Base-by-base conservation (phyloP, 2,329 filamentous ascomycete genomes). In the Thielaviopsis ethacetica region DNA sequence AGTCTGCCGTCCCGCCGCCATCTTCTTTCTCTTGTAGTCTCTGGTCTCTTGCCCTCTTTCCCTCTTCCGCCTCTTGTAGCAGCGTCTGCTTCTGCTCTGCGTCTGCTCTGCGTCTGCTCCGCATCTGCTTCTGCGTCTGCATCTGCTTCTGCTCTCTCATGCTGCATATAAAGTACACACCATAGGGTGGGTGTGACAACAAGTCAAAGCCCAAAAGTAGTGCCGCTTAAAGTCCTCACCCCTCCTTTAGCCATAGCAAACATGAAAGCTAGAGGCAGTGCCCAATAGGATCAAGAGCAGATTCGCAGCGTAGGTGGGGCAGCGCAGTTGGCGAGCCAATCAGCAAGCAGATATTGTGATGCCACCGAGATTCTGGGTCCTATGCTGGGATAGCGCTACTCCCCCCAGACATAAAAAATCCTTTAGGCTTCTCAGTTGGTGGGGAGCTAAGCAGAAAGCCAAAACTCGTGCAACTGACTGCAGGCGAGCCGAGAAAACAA, bases 381-480 rank as follows among this genome's bases (percentile, higher is more conserved):
- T 26, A 24, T 21, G 49, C 21, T 30, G 30, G 26, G n/a, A 58
- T 58, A 58, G n/a, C 30, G 50, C 10, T 30, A 58, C 56, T 26
- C 52, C 56, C 30, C 24, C 53, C 30, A 30, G 41, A 44, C 41
- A 53, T 21, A 38, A 22, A 19, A 9, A 53, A 58, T 58, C 56
- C 30, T 58, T 51, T 51, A 38, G 50, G 34, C 34, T 58, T 50
- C 24, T 30, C 38, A 53, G 56, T 41, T 41, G 26, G 56, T 44
- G 56, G 56, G 34, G 50, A 58, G 50, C 34, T 26, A 34, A 34
- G 30, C 19, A 53, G 53, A 47, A 17, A 30, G 34, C 50, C 50
- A 58, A 12, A 58, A 38, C 13, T 27, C 50, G 56, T 58, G 56
- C 56, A 53, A 22, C 30, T 58, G 10, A 51, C 51, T 26, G 52